Evolutionary conservation across 805 yeast species (phyloP).

Genomic region (Kodamaea nitidulidarum): DNA sequence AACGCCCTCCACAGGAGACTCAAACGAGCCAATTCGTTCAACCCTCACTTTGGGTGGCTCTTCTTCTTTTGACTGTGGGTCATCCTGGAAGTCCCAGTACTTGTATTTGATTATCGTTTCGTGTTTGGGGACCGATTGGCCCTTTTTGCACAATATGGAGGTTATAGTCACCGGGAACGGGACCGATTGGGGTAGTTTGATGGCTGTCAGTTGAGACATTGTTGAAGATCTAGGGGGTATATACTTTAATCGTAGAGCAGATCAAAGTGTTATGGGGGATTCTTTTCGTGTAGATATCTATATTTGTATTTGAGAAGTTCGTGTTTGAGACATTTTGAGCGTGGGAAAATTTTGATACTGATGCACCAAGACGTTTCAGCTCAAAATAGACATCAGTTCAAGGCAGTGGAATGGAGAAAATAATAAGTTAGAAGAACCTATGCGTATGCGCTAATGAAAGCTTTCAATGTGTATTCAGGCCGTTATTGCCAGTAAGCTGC

Average conservation of each 20-base stretch:
- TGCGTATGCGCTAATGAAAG: too few relatives aligned
- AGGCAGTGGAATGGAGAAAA: too few relatives aligned
- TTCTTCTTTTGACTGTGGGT: slow-evolving; percentile 44
- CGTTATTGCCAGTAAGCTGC: too few relatives aligned
- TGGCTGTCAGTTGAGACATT: slow-evolving; percentile 41
- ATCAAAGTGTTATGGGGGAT: too few relatives aligned
- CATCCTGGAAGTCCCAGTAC: slow-evolving; percentile 63
- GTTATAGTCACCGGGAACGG: slow-evolving; percentile 68
- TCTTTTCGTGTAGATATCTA: too few relatives aligned
- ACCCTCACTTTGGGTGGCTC: slow-evolving; percentile 48
- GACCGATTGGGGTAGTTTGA: slow-evolving; percentile 56
- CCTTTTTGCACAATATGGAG: slow-evolving; percentile 42
- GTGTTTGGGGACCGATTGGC: slow-evolving; percentile 48
- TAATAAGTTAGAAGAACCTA: too few relatives aligned
- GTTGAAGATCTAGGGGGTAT: too few relatives aligned
- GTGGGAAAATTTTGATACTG: background rate
- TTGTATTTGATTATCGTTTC: slow-evolving; percentile 55
- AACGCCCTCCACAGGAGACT: slow-evolving; percentile 76
- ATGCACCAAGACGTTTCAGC: background rate
- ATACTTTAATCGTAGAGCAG: too few relatives aligned
- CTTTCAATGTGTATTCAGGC: too few relatives aligned
- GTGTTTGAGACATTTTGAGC: background rate
- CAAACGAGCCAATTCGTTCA: slow-evolving; percentile 72
- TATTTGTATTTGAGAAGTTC: too few relatives aligned
- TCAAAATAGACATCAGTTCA: too few relatives aligned